phyloP scores from a whole-genome alignment of 805 yeast species.

The Brettanomyces anomalus region DNA sequence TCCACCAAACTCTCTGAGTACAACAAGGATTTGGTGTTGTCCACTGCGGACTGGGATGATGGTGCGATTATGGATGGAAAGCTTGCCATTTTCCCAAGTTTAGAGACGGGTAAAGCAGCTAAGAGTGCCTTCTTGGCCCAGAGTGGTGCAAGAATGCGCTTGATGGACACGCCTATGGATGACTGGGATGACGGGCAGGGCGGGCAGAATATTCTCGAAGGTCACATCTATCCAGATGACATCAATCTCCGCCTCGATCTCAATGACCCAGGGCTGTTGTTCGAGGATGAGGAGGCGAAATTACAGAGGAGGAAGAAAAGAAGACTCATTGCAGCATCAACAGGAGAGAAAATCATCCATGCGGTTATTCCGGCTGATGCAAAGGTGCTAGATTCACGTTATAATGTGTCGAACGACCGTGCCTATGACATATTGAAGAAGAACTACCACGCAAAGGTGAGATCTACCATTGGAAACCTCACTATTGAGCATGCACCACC shows the following conservation, averaged over 20 bases:
- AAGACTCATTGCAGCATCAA: constrained; percentile 37
- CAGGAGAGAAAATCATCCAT: constrained; percentile 38
- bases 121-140: constrained; percentile 13
- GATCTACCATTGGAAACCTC: constrained; percentile 86
- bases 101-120: not conserved
- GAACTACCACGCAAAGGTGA: constrained; percentile 83
- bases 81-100: constrained; percentile 10
- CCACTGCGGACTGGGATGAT: constrained; percentile 76
- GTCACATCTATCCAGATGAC: constrained; percentile 32
- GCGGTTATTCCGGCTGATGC: constrained; percentile 47
- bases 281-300: constrained; percentile 37
- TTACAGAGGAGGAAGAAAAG: constrained; percentile 10
- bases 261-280: constrained; percentile 78
- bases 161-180: constrained; percentile 29
- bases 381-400: constrained; percentile 46
- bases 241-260: constrained; percentile 53
- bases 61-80: constrained; percentile 48
- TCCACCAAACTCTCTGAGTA: constrained; percentile 26
- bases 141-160: not conserved
- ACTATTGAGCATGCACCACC: constrained; percentile 88
- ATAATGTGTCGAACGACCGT: constrained; percentile 81
- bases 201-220: constrained; percentile 52
- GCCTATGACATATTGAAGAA: constrained; percentile 76
- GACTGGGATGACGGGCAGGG: constrained; percentile 56
- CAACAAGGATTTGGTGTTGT: constrained; percentile 49